Percentiles rank a stretch among this genome's conserved stretches.
phyloP scores from a whole-genome alignment of 805 yeast species.

The Candida sonorensis region DNA sequence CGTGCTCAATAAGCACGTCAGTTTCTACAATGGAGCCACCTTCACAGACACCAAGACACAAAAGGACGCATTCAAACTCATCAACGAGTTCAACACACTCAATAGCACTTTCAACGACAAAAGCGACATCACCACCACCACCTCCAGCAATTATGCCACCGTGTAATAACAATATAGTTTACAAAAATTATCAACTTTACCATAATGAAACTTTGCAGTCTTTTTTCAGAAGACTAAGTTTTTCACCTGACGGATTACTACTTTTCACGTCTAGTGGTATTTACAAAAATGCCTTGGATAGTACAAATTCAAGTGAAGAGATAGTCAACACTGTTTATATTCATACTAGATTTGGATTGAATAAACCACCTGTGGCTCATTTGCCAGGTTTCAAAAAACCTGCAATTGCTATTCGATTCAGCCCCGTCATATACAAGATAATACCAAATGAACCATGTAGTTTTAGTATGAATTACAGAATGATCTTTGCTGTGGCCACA shows the following conservation, averaged over 20 bases:
- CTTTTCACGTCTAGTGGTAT: conserved; percentile 75
- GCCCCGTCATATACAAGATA: conserved; percentile 53
- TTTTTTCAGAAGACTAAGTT: conserved; percentile 78
- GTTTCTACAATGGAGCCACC: conserved; percentile 23
- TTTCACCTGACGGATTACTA: conserved; percentile 86
- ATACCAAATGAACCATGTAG: conserved; percentile 18
- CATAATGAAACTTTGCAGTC: conserved; percentile 87
- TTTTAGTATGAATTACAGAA: conserved; percentile 62
- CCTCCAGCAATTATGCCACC: conserved; percentile 41
- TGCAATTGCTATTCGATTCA: conserved; percentile 75
- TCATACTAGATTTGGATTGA: conserved; percentile 64
- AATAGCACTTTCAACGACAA: conserved; percentile 18
- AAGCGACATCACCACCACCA: conserved; percentile 21
- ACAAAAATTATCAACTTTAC: conserved; percentile 44
- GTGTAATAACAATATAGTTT: conserved; percentile 17
- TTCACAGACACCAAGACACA: conserved; percentile 25
- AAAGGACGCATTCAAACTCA: conserved; percentile 37
- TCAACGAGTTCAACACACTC: conserved; percentile 29
- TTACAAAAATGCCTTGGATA: conserved; percentile 28
- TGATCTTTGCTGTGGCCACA: conserved; percentile 90
- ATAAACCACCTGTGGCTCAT: conserved; percentile 66
- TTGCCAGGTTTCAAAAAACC: conserved; percentile 79
- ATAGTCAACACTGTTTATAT: conserved; percentile 74
- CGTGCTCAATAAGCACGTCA: too few species aligned
- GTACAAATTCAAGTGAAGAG: conserved; percentile 8